phyloP scores from a whole-genome alignment of 2,329 filamentous ascomycete species.

The Cordyceps pruinosa region DNA sequence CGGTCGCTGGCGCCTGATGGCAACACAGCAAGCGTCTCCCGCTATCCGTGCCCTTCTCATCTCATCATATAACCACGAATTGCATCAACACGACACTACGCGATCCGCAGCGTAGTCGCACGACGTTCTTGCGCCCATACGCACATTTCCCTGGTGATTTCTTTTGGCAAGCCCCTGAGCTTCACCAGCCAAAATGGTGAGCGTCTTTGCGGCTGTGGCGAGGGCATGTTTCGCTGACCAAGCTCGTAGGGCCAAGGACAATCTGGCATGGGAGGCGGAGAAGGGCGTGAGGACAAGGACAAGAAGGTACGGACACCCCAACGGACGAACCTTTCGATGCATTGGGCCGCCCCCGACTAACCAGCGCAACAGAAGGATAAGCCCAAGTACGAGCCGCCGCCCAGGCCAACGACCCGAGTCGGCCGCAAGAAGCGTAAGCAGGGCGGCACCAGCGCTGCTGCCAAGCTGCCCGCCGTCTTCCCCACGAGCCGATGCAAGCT shows the following conservation, averaged over 20 bases:
- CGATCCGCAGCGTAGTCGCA: slow-evolving; percentile 9
- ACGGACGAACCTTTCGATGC: not conserved
- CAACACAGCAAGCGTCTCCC: slow-evolving; percentile 24
- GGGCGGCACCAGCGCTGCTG: slow-evolving; percentile 85
- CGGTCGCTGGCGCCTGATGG: slow-evolving; percentile 40
- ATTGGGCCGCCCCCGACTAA: slow-evolving; percentile 16
- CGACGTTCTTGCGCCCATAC: not conserved
- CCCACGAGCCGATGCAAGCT: slow-evolving; percentile 97
- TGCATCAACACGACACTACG: slow-evolving; percentile 17
- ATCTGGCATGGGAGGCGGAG: slow-evolving; percentile 77
- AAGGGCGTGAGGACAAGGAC: slow-evolving; percentile 79
- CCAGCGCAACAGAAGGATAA: slow-evolving; percentile 75
- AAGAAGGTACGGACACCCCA: slow-evolving; percentile 65
- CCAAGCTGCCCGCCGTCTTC: slow-evolving; percentile 89
- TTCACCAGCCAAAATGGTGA: slow-evolving; percentile 30
- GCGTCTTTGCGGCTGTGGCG: slow-evolving; percentile 14
- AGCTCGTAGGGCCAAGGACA: slow-evolving; percentile 66
- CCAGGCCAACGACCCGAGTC: slow-evolving; percentile 91
- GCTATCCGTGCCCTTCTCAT: slow-evolving; percentile 25
- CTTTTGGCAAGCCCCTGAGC: slow-evolving; percentile 21
- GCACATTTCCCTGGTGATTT: not conserved
- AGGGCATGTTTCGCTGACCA: slow-evolving; percentile 11
- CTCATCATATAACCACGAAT: slow-evolving; percentile 18
- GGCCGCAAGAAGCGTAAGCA: slow-evolving; percentile 98
- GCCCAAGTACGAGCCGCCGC: slow-evolving; percentile 98